A percentile compares a stretch with the other conserved stretches of the same genome.
Evolutionary conservation across 257 asterid species (phyloP).

Genomic region (Penstemon barbatus): DNA sequence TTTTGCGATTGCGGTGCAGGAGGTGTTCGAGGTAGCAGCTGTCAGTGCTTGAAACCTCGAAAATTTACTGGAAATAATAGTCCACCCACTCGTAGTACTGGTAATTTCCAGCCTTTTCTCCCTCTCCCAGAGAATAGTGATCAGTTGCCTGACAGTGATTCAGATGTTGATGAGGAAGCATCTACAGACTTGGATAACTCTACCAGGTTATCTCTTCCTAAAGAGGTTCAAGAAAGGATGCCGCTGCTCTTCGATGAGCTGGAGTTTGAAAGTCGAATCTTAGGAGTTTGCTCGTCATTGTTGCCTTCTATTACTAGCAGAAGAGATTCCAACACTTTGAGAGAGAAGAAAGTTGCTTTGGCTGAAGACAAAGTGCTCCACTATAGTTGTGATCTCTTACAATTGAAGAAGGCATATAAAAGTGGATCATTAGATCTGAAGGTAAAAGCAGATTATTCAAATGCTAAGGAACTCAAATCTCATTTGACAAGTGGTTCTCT

Average conservation of each 20-base stretch:
- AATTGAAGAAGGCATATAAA: conserved; percentile 93
- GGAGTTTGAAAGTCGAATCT: conserved; percentile 70
- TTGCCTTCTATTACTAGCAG: conserved; percentile 69
- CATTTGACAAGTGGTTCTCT: conserved; percentile 93
- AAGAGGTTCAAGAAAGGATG: conserved; percentile 79
- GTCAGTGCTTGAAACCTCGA: conserved; percentile 97
- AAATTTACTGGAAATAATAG: conserved; percentile 65
- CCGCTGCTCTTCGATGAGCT: conserved; percentile 67
- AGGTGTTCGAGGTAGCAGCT: conserved; percentile 95
- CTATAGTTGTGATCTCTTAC: conserved; percentile 69
- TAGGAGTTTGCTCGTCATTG: conserved; percentile 71
- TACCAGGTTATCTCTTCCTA: conserved; percentile 62
- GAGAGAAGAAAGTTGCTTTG: conserved; percentile 63
- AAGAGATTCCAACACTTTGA: conserved; percentile 63
- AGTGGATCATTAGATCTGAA: conserved; percentile 97
- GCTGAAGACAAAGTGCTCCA: conserved; percentile 71
- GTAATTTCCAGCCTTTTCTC: conserved; percentile 73
- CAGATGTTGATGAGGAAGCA: conserved; percentile 84
- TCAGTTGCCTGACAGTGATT: conserved; percentile 94
- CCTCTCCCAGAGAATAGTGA: conserved; percentile 75
- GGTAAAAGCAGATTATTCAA: conserved; percentile 93
- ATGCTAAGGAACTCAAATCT: conserved; percentile 91
- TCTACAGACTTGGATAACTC: conserved; percentile 63
- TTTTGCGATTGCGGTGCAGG: conserved; percentile 99
- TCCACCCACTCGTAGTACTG: conserved; percentile 55